These are phyloP conservation scores for Morella rubra DNA, from an alignment of 306 rosid genomes.

Conservation along the genomic window DNA sequence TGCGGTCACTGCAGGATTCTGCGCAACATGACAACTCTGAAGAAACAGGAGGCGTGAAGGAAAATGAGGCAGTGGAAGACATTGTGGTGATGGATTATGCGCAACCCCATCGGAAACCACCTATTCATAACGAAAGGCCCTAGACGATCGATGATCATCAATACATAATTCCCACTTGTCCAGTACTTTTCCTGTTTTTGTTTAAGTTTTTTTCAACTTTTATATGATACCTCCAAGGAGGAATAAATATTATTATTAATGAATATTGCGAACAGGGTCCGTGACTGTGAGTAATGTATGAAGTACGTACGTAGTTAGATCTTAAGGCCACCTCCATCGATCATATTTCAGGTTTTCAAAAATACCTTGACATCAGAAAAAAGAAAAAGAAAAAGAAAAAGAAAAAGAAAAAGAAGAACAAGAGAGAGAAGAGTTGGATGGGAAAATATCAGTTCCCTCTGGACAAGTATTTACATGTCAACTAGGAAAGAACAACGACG, in stretches of 20 bases:
- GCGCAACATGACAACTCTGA: slow-evolving; percentile 27
- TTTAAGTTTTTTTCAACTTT: no score
- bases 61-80: slow-evolving; percentile 45
- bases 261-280: no score
- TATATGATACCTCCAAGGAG: no score
- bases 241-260: no score
- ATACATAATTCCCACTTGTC: no score
- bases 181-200: no score
- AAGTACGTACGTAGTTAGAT: neutral
- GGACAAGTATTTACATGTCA: neutral
- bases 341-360: neutral
- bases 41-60: slow-evolving; percentile 39
- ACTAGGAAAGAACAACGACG: neutral
- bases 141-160: slow-evolving; percentile 17
- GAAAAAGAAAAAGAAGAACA: no score
- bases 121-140: slow-evolving; percentile 76
- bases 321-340: neutral
- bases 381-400: neutral
- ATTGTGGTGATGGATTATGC: slow-evolving; percentile 69
- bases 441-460: neutral
- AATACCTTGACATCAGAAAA: neutral
- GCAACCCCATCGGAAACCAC: slow-evolving; percentile 79
- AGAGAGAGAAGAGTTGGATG: no score
- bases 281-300: neutral
- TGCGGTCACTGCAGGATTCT: slow-evolving; percentile 26